Percentiles rank a stretch among this genome's conserved stretches.
Evolutionary conservation across 306 rosid genomes (phyloP).

Genomic region (Vigna radiata): DNA sequence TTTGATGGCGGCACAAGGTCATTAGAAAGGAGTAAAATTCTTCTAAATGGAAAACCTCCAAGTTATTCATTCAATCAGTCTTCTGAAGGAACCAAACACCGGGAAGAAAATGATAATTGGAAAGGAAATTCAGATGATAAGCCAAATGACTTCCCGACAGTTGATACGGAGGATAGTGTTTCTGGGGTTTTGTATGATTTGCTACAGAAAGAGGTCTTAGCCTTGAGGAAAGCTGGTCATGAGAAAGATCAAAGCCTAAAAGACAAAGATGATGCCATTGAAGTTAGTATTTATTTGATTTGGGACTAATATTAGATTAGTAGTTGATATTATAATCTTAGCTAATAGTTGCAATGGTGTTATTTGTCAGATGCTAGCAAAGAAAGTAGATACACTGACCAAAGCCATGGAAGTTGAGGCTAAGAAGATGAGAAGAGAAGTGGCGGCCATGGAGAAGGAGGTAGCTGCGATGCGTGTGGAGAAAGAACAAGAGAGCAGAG

Average conservation of each 20-base stretch:
- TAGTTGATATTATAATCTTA: constrained; percentile 14
- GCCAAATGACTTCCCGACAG: constrained; percentile 68
- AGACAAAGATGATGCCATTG: constrained; percentile 97
- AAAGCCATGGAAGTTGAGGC: constrained; percentile 99
- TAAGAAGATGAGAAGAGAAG: constrained; percentile 99
- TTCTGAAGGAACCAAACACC: constrained; percentile 73
- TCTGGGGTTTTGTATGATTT: constrained; percentile 87
- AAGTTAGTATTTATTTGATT: constrained; percentile 62
- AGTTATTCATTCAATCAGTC: constrained; percentile 78
- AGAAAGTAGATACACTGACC: constrained; percentile 97
- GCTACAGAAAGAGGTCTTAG: constrained; percentile 94
- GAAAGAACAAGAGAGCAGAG: constrained; percentile 89
- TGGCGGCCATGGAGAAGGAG: constrained; percentile 97
- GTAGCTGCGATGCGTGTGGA: constrained; percentile 99
- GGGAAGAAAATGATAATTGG: constrained; percentile 64
- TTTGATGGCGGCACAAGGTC: constrained; percentile 98
- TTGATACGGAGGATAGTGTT: constrained; percentile 78
- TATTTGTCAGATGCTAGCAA: constrained; percentile 82
- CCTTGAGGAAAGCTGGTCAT: constrained; percentile 88
- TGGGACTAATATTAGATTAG: constrained; percentile 26
- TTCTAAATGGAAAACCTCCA: constrained; percentile 74
- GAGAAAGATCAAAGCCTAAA: constrained; percentile 99
- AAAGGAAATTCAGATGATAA: constrained; percentile 84
- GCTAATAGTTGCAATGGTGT: constrained; percentile 43
- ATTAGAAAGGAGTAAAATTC: constrained; percentile 88